Conservation (phyloP, 1,139 yeast genomes). For the Saccharomycopsis hybrid region DNA sequence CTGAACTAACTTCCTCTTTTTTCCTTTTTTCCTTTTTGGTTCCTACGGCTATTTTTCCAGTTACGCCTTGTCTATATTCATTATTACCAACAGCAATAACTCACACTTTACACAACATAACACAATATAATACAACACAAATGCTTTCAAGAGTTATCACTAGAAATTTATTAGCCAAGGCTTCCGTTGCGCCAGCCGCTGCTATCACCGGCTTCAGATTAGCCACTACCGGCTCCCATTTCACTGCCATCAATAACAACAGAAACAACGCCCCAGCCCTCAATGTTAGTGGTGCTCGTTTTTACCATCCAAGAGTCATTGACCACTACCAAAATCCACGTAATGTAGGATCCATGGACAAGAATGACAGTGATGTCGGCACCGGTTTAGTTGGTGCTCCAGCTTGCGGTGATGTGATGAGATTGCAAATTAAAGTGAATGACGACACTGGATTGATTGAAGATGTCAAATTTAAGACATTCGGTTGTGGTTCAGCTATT, state of each 20-base stretch:
- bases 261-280: not conserved
- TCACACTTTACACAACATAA: not conserved
- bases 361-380: constrained; percentile 74
- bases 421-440: constrained; percentile 87
- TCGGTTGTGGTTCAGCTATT: constrained; percentile 97
- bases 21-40: not conserved
- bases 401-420: constrained; percentile 99
- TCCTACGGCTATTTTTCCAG: not conserved
- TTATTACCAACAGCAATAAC: not conserved
- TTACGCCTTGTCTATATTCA: not conserved
- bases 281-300: constrained; percentile 7
- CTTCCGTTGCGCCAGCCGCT: not conserved
- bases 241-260: not conserved
- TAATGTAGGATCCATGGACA: constrained; percentile 90
- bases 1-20: not conserved
- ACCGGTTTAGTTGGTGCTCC: constrained; percentile 98
- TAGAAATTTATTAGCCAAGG: not conserved
- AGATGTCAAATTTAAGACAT: constrained; percentile 95
- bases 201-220: not conserved
- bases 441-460: constrained; percentile 86
- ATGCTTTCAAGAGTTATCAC: not conserved
- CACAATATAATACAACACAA: not conserved
- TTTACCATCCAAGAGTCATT: constrained; percentile 69
- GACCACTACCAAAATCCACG: constrained; percentile 97
- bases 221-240: not conserved